These are phyloP conservation scores for Gastrolobium villosum DNA, from an alignment of 306 rosid species.

Conservation along the genomic window DNA sequence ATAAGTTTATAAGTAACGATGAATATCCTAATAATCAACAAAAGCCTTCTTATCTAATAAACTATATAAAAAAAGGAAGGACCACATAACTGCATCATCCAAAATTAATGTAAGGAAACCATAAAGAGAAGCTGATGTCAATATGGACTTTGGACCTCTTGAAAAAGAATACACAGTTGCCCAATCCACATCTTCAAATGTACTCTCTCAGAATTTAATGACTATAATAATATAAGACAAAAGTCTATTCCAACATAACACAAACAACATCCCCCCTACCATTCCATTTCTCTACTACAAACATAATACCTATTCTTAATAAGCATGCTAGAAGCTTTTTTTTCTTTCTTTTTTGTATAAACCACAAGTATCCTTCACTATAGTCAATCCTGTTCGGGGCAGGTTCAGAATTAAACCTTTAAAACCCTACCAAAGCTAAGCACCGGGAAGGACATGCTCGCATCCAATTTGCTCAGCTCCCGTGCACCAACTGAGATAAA, in stretches of 20 bases:
- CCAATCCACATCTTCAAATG: slow-evolving; percentile 52
- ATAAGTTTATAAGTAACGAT: slow-evolving; percentile 18
- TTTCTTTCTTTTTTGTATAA: no score
- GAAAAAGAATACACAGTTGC: slow-evolving; percentile 40
- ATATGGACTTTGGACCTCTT: slow-evolving; percentile 48
- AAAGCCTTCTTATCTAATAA: not conserved
- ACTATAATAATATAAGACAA: slow-evolving; percentile 17
- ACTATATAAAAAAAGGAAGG: slow-evolving; percentile 14
- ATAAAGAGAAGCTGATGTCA: slow-evolving; percentile 45
- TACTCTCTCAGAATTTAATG: slow-evolving; percentile 42
- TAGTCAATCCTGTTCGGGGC: no score
- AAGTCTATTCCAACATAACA: slow-evolving; percentile 15
- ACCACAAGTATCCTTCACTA: no score
- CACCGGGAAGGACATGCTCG: no score
- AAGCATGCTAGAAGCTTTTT: no score
- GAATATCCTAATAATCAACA: not conserved
- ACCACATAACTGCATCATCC: slow-evolving; percentile 13
- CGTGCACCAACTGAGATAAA: no score
- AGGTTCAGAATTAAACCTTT: no score
- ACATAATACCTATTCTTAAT: no score
- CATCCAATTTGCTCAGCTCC: no score
- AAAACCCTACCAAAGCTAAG: no score
- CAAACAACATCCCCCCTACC: not conserved
- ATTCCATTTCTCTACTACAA: no score
- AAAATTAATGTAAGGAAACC: slow-evolving; percentile 42